These are phyloP conservation scores for Eucalyptus caleyi DNA, from an alignment of 345 rosid genomes.

Conservation along the genomic window DNA sequence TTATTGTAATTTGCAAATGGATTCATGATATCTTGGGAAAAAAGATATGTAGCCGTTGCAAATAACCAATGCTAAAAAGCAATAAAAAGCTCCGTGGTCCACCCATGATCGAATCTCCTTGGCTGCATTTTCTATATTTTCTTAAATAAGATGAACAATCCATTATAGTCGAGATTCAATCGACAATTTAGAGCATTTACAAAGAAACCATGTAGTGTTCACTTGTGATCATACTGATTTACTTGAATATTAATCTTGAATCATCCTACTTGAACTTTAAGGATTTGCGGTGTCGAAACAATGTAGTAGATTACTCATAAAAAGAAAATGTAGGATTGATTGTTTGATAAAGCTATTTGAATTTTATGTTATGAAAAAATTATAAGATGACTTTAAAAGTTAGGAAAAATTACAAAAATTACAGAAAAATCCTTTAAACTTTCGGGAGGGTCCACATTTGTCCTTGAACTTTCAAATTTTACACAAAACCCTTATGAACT, in stretches of 20 bases:
- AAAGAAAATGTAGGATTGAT: background rate
- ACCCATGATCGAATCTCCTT: background rate
- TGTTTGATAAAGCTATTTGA: background rate
- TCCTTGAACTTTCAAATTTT: background rate
- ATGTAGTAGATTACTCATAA: rapidly evolving
- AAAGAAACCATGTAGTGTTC: background rate
- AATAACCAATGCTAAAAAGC: background rate
- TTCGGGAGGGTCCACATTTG: background rate
- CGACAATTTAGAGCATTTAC: rapidly evolving
- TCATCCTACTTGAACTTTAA: background rate
- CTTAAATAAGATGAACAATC: background rate
- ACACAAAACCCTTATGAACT: background rate
- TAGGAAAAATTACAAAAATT: background rate
- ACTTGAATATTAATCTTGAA: background rate
- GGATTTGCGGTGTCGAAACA: background rate
- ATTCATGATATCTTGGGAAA: background rate
- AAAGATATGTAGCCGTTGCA: background rate
- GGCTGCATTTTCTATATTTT: background rate
- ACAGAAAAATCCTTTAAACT: background rate
- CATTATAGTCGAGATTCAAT: background rate
- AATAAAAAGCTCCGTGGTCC: background rate
- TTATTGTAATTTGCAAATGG: background rate
- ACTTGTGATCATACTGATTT: background rate
- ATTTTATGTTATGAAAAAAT: background rate
- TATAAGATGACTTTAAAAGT: background rate